Evolutionary conservation across 257 asterid species (phyloP).

Genomic region (Perilla frutescens): DNA sequence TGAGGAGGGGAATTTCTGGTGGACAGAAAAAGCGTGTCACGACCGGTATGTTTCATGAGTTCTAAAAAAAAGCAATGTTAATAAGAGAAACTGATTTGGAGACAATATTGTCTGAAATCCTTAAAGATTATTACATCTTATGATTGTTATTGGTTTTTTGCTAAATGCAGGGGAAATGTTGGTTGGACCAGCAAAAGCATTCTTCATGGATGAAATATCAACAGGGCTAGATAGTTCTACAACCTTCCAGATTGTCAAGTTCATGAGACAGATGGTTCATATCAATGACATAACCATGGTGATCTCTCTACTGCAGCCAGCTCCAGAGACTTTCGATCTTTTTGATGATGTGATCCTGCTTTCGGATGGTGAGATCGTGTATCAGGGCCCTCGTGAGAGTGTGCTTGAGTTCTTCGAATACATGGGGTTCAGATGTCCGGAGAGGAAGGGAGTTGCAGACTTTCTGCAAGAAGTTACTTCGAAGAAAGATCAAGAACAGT

Average conservation of each 20-base stretch:
- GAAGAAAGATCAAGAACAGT: conserved; percentile 77
- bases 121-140: not conserved
- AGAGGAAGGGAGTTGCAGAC: conserved; percentile 82
- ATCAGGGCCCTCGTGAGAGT: conserved; percentile 79
- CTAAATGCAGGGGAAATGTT: conserved; percentile 77
- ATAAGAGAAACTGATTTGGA: not conserved
- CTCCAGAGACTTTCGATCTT: conserved; percentile 78
- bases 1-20: conserved; percentile 96
- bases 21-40: conserved; percentile 93
- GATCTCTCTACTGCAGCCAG: conserved; percentile 84
- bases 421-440: conserved; percentile 85
- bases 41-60: conserved; percentile 55
- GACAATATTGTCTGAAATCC: not conserved
- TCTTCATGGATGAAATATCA: conserved; percentile 94
- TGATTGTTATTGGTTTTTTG: not conserved
- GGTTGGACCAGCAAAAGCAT: conserved; percentile 90
- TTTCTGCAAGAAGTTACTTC: conserved; percentile 91
- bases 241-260: conserved; percentile 80
- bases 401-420: conserved; percentile 67
- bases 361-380: conserved; percentile 77
- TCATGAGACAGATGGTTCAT: conserved; percentile 89
- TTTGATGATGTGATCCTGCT: conserved; percentile 81
- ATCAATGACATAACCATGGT: conserved; percentile 75
- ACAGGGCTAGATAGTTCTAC: conserved; percentile 93
- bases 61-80: not conserved